Evolutionary conservation across 768 basidiomycete genomes (phyloP).

Genomic region (Gymnopilus junonius): DNA sequence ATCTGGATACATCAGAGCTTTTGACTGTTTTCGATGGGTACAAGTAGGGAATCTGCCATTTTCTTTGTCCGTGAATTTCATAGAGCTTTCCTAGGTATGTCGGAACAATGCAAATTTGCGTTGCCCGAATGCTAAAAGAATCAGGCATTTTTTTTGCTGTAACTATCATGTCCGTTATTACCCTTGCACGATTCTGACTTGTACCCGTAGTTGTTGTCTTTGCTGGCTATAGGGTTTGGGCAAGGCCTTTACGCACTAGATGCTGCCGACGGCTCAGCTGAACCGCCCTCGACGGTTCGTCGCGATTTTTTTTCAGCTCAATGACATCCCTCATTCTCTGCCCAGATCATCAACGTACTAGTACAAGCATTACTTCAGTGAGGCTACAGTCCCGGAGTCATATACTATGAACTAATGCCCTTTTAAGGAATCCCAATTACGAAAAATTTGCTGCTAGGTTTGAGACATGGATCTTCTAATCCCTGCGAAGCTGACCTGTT

Average conservation of each 20-base stretch:
- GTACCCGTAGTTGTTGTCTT: slow-evolving; percentile 67
- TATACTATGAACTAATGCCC: background rate
- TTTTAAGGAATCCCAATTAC: slow-evolving; percentile 61
- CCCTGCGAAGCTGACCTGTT: background rate
- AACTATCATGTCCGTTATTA: slow-evolving; percentile 31
- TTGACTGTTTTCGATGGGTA: slow-evolving; percentile 82
- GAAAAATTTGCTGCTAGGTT: slow-evolving; percentile 57
- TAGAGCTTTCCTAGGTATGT: slow-evolving; percentile 58
- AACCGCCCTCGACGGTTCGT: slow-evolving; percentile 55
- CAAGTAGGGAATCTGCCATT: slow-evolving; percentile 53
- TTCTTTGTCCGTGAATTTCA: background rate
- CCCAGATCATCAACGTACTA: slow-evolving; percentile 69
- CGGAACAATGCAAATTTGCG: slow-evolving; percentile 93
- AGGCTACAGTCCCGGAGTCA: slow-evolving; percentile 19
- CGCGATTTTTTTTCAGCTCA: slow-evolving; percentile 12
- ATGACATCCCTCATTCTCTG: background rate
- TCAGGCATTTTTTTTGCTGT: slow-evolving; percentile 93
- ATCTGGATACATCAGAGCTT: slow-evolving; percentile 52
- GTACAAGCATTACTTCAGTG: slow-evolving; percentile 85
- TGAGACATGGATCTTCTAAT: background rate
- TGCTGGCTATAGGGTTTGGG: slow-evolving; percentile 82
- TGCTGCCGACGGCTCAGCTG: slow-evolving; percentile 81
- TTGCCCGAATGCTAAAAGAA: slow-evolving; percentile 91
- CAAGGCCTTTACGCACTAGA: slow-evolving; percentile 91
- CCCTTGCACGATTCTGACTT: background rate